Base-by-base conservation (phyloP, 352 stramenopile species). In the Phytophthora pluvialis region DNA sequence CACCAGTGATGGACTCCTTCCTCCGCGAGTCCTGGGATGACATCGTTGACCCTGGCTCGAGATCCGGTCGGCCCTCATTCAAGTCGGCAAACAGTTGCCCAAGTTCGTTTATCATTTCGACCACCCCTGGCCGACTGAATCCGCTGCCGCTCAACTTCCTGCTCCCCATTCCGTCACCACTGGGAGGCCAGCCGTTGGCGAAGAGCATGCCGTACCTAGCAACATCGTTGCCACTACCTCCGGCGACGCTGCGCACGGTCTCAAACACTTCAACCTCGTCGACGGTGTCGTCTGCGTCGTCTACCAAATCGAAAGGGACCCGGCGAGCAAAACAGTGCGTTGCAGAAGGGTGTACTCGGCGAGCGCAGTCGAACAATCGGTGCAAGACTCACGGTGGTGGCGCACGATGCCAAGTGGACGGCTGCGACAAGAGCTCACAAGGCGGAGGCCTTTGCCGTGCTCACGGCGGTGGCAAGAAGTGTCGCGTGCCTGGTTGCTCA, bases 341-440 rank as follows among this genome's bases (percentile, higher is more conserved):
- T 13, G 55, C 73, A 5, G 80, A 88, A 44, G 77, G 79, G 5
- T 94, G 86, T 43, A 75, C 67, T 0, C 82, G 81, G 1, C 72
- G 83, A 8, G 86, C 81, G 6, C 86, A 94, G 59, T 91, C 83
- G 11, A 93, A 92, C 64, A 90, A 91, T 59, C 78, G 80, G 4
- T 94, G 86, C 70, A 94, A 94, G 69, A 91, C 79, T 10, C 86
- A 94, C 52, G 82, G 86, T 40, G 86, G 86, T 13, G 86, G 86
- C 29, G 86, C 84, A 8, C 79, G 86, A 36, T 94, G 86, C 70
- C 81, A 89, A 57, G 74, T 88, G 26, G 44, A 69, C 11, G 81
- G 77, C 8, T 94, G 86, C 31, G 73, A 85, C 56, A 94, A 93
- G 62, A 92, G 82, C 42, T 94, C 86, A 0, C 86, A 94, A 58